Base-by-base conservation (phyloP, 225 moss, liverwort and hornwort species). In the Asterella californica region DNA sequence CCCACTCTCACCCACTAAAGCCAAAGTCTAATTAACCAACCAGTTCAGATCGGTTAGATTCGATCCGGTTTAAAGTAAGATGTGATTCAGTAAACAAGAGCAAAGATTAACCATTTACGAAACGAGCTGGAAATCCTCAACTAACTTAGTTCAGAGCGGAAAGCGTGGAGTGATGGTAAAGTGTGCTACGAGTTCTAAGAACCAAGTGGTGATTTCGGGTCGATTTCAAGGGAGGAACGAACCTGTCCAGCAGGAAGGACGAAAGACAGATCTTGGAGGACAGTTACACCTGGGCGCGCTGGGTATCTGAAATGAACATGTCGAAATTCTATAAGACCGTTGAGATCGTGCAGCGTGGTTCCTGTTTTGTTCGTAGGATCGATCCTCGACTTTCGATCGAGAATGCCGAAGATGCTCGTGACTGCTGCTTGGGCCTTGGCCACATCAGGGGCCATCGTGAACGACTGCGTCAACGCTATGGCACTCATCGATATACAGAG, bases 1-100 rank as follows among this genome's bases (percentile, higher is more conserved):
- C 15, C 87, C 87, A 21, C 87, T 87, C 1, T 83, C 77, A 29
- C 87, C 87, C 30, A 87, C 87, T 4, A 87, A 69, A 15, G 87
- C 87, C 22, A 84, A 67, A 37, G 78, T 84, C 52, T 60, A 42
- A 2, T 42, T 42, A 42, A 42, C 42, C 42, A 42, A 42, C 42
- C 4, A 42, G 3, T 42, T 42, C 42, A 7, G 81, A 37, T 81
- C 81, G 2, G 85, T 55, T 12, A 42, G 70, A 42, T 42, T 42
- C 42, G 42, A 66, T 21, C 7, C 42, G 7, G 42, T n/a, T n/a
- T n/a, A n/a, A n/a, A n/a, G n/a, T n/a, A n/a, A n/a, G n/a, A n/a
- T n/a, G n/a, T n/a, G n/a, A n/a, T n/a, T n/a, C n/a, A n/a, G n/a
- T n/a, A n/a, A n/a, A n/a, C n/a, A n/a, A n/a, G n/a, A n/a, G n/a